Evolutionary conservation across 768 basidiomycete genomes (phyloP).

Genomic region (Strobilomyces echinocephalus): DNA sequence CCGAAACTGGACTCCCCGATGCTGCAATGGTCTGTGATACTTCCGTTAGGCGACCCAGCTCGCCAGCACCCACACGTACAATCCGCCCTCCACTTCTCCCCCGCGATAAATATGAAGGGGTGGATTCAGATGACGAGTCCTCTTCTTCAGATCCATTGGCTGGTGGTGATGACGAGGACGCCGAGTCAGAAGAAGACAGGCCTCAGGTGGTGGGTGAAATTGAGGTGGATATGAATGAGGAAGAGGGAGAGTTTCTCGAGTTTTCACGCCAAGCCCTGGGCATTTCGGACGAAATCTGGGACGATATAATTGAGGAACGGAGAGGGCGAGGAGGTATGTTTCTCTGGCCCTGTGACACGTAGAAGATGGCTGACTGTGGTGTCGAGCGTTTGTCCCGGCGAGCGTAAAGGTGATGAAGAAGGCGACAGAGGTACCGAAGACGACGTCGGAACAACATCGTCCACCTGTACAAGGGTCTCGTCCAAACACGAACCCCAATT

Average conservation of each 20-base stretch:
- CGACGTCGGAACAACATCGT: constrained; percentile 7
- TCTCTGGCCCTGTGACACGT: background rate
- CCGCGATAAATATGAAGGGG: constrained; percentile 86
- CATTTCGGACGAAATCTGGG: constrained; percentile 85
- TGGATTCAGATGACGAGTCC: constrained; percentile 86
- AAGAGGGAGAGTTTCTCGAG: constrained; percentile 91
- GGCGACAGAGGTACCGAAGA: constrained; percentile 2
- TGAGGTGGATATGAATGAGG: constrained; percentile 88
- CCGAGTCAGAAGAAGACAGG: constrained; percentile 72
- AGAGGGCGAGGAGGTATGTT: constrained; percentile 74
- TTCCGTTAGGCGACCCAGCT: background rate
- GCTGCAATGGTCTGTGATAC: constrained; percentile 4
- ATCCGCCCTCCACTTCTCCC: constrained; percentile 77
- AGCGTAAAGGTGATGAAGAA: constrained; percentile 11
- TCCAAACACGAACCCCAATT: constrained; percentile 55
- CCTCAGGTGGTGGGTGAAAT: constrained; percentile 80
- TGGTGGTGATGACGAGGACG: constrained; percentile 41
- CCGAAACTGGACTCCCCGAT: constrained; percentile 22
- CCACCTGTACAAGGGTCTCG: constrained; percentile 33
- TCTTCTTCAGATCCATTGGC: constrained; percentile 52
- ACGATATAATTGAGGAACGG: constrained; percentile 77
- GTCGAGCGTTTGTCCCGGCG: constrained; percentile 56
- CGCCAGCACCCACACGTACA: constrained; percentile 34
- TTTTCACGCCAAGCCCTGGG: constrained; percentile 92
- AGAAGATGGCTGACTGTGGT: constrained; percentile 6